Conservation (phyloP, 345 rosid genomes). For the Eucalyptus leucophloia region DNA sequence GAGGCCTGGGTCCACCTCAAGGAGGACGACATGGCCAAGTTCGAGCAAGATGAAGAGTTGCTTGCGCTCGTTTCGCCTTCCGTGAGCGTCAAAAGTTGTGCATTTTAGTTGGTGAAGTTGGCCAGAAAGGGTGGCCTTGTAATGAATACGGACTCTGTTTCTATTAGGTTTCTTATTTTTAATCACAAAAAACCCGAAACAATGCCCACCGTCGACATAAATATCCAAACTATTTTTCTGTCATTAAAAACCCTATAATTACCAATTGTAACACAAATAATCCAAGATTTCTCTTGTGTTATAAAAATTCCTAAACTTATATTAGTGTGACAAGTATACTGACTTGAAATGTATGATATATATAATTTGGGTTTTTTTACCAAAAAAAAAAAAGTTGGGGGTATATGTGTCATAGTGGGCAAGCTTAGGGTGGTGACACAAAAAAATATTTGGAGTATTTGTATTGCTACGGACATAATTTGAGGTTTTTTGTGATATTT, state of each 20-base stretch:
- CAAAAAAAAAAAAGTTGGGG: too few species aligned
- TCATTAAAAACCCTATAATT: neutral
- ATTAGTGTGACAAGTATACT: neutral
- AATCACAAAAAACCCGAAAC: neutral
- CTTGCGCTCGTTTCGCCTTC: neutral
- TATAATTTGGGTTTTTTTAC: too few species aligned
- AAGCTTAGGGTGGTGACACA: too few species aligned
- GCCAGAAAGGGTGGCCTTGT: neutral
- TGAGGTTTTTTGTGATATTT: too few species aligned
- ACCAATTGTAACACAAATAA: neutral
- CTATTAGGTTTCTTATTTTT: neutral
- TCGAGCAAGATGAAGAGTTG: neutral
- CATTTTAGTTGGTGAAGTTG: neutral
- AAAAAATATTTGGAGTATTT: too few species aligned
- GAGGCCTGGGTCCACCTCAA: conserved; percentile 2
- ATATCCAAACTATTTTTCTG: neutral
- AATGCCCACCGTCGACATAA: fast-evolving
- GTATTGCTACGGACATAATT: too few species aligned
- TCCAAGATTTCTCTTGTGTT: neutral
- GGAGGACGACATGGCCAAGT: neutral
- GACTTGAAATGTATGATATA: too few species aligned
- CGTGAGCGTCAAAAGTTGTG: neutral
- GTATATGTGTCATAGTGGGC: too few species aligned
- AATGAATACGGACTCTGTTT: neutral
- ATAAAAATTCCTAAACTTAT: too few species aligned